Evolutionary conservation across 2,329 filamentous ascomycete genomes (phyloP).

Genomic region (Trichophyton simii): DNA sequence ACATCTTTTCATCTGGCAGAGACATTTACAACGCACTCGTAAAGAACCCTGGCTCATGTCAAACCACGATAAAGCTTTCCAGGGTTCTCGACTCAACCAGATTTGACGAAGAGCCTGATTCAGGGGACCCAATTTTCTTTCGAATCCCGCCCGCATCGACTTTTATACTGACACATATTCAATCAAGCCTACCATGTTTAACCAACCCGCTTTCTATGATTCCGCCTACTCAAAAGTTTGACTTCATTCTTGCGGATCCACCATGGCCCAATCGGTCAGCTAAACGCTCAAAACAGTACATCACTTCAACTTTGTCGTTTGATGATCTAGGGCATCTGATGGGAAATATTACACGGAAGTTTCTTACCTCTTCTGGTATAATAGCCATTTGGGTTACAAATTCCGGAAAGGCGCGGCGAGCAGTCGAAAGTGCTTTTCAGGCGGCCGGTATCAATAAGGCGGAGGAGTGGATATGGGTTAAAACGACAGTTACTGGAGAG

Average conservation of each 20-base stretch:
- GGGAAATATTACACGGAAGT: conserved; percentile 32
- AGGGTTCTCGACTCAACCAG: not conserved
- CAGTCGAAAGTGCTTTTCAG: conserved; percentile 34
- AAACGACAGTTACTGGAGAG: conserved; percentile 43
- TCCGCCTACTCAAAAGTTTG: conserved; percentile 33
- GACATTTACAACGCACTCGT: conserved; percentile 19
- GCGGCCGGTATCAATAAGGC: conserved; percentile 37
- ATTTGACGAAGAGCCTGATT: not conserved
- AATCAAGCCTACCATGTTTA: conserved; percentile 6
- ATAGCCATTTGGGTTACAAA: conserved; percentile 53
- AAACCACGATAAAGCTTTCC: not conserved
- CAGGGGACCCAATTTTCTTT: not conserved
- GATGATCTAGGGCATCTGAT: conserved; percentile 24
- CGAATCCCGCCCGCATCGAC: conserved; percentile 37
- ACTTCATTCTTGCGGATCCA: conserved; percentile 50
- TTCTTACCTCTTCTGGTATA: conserved; percentile 31
- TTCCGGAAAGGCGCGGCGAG: conserved; percentile 37
- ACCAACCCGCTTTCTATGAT: conserved; percentile 20
- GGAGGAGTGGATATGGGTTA: conserved; percentile 55
- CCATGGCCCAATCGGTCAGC: conserved; percentile 53
- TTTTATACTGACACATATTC: conserved; percentile 34
- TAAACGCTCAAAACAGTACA: conserved; percentile 40
- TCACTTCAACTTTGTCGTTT: conserved; percentile 20
- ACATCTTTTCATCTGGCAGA: conserved; percentile 18
- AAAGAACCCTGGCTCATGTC: conserved; percentile 21